phyloP scores from a whole-genome alignment of 306 rosid species.

The Hippophae gyantsensis region DNA sequence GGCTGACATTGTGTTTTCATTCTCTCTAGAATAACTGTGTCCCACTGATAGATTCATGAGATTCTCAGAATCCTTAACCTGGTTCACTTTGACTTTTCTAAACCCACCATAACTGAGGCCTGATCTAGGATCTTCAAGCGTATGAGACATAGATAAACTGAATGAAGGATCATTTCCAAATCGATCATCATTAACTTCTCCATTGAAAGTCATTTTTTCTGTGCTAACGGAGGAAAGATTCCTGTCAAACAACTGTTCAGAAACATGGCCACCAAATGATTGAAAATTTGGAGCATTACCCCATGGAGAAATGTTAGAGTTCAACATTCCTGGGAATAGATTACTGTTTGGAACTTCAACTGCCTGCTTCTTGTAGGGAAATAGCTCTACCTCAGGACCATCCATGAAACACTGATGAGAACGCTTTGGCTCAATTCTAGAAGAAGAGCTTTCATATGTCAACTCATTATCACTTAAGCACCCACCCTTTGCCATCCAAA shows the following conservation, averaged over 20 bases:
- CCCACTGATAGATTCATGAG: constrained; percentile 24
- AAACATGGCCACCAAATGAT: constrained; percentile 39
- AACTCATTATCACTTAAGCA: constrained; percentile 46
- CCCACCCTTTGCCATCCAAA: constrained; percentile 55
- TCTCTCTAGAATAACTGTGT: constrained; percentile 38
- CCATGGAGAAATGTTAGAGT: constrained; percentile 40
- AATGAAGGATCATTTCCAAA: constrained; percentile 39
- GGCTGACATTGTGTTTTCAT: constrained; percentile 17
- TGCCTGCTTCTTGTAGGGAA: constrained; percentile 67
- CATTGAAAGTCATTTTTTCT: constrained; percentile 30
- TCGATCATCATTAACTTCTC: constrained; percentile 39
- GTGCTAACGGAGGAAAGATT: constrained; percentile 23
- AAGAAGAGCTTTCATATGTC: constrained; percentile 32
- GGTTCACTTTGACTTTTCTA: constrained; percentile 58
- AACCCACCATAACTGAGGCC: constrained; percentile 44
- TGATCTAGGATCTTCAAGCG: constrained; percentile 43
- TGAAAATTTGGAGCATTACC: constrained; percentile 48
- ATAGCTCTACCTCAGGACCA: constrained; percentile 45
- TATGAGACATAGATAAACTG: constrained; percentile 46
- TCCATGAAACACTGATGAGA: constrained; percentile 65
- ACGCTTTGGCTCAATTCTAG: constrained; percentile 56
- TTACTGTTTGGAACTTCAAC: constrained; percentile 37
- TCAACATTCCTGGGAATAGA: constrained; percentile 39
- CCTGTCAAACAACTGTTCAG: constrained; percentile 38
- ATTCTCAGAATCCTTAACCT: constrained; percentile 67